Base-by-base conservation (phyloP, 768 basidiomycete genomes). In the Sutorius australiensis region DNA sequence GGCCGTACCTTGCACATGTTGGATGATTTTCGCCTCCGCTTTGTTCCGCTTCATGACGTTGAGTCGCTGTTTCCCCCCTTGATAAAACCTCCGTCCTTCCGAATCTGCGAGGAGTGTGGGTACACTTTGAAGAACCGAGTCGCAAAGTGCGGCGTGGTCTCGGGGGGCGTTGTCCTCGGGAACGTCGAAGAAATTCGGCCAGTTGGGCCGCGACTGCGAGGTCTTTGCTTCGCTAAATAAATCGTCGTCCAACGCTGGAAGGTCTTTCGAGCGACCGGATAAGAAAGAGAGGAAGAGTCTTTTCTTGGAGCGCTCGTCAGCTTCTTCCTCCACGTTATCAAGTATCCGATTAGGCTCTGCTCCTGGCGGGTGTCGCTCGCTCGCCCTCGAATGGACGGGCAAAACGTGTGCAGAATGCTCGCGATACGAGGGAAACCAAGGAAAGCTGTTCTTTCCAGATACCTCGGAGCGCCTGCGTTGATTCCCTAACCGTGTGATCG, bases 1-100 rank as follows among this genome's bases (percentile, higher is more conserved):
- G 48, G 9, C 37, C 55, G n/a, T 53, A 77, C 80, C 77, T 74
- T 80, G 74, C 11, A 79, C 62, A 56, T 81, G 77, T 43, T 69
- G 73, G 31, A 72, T 65, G 34, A 79, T 75, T 3, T 58, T 61
- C 2, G 75, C 67, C 6, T 72, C 64, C 38, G 65, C 61, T 48
- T 67, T 72, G 30, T 68, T 64, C 31, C 67, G 67, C 51, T 68
- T 69, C 57, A 73, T 59, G 39, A 70, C 58, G 36, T 14, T 56
- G 38, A 67, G 50, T 32, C 60, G 69, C 27, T 52, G 69, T 49
- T 68, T 68, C 0, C 68, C 67, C 9, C 67, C 67, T 32, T 44
- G 55, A 48, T 70, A 68, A 53, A 68, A 68, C 33, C n/a, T 67
- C 32, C 56, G 59, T 40, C 63, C 67, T 27, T 60, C 57, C 17